Base-by-base conservation (phyloP, 139 green algal species). In the Micractinium conductrix region DNA sequence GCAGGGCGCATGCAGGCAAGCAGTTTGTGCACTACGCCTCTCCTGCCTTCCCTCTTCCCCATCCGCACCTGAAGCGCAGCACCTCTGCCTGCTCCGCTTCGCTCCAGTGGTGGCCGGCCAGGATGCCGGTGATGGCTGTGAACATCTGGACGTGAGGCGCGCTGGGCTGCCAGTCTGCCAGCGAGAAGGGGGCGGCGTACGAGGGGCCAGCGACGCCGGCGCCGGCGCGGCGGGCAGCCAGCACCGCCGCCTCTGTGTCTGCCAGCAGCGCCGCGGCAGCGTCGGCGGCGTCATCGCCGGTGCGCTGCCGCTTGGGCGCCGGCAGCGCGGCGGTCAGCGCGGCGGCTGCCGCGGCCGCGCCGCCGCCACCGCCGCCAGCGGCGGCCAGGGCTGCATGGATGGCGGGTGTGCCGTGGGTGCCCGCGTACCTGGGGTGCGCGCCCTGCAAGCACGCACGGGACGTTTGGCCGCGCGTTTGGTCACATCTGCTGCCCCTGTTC, bases 401-500 rank as follows among this genome's bases (percentile, higher is more conserved):
- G 50, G 73, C 81, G 21, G 86, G 86, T 8, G 86, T 89, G 38
- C 86, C 86, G 24, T 89, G 86, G 2, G 37, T 48, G 26, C 45
- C 72, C 7, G 86, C 86, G 50, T 87, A 87, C 24, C 80, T 81
- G 21, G 86, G 80, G n/a, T n/a, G n/a, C n/a, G n/a, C n/a, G n/a
- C n/a, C n/a, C n/a, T n/a, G n/a, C n/a, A n/a, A n/a, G n/a, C n/a
- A n/a, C n/a, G n/a, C n/a, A n/a, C n/a, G n/a, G n/a, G n/a, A n/a
- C n/a, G n/a, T n/a, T n/a, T n/a, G n/a, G n/a, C n/a, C n/a, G n/a
- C n/a, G n/a, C n/a, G n/a, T n/a, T n/a, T n/a, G n/a, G n/a, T n/a
- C n/a, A n/a, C n/a, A n/a, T n/a, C n/a, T n/a, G n/a, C n/a, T n/a
- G n/a, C n/a, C n/a, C n/a, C n/a, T n/a, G n/a, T n/a, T n/a, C n/a